phyloP scores from a whole-genome alignment of 208 protist genomes.

The Trichomonas gallinae region DNA sequence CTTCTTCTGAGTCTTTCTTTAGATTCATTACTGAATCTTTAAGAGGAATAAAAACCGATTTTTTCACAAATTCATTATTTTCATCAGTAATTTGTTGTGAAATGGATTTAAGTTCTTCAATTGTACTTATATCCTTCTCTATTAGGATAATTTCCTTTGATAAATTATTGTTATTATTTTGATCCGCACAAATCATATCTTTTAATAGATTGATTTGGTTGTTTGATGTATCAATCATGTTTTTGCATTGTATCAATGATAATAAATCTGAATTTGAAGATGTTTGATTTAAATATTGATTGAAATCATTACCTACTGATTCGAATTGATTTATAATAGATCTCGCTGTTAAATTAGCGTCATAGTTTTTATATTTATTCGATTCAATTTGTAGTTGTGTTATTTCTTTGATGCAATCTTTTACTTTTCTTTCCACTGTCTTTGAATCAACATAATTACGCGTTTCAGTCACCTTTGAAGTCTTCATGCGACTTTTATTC shows the following conservation, averaged over 20 bases:
- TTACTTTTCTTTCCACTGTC: background rate
- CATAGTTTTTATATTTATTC: too few relatives aligned
- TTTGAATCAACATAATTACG: too few relatives aligned
- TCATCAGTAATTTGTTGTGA: background rate
- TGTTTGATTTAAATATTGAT: background rate
- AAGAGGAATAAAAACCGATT: background rate
- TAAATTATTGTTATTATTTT: background rate
- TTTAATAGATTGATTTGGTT: background rate
- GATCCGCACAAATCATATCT: background rate
- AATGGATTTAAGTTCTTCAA: background rate
- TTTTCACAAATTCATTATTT: background rate
- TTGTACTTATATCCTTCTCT: background rate
- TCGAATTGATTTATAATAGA: background rate
- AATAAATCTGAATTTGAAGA: background rate
- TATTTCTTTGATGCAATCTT: background rate
- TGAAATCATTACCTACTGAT: background rate
- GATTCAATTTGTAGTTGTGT: background rate
- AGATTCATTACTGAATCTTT: background rate
- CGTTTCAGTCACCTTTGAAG: too few relatives aligned
- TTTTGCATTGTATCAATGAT: background rate
- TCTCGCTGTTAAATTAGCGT: background rate
- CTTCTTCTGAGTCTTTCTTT: background rate
- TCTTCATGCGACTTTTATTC: too few relatives aligned
- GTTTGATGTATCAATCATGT: background rate
- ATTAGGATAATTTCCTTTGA: background rate